Conservation (phyloP, 2,329 filamentous ascomycete species). For the Ceratocystis colombiana region DNA sequence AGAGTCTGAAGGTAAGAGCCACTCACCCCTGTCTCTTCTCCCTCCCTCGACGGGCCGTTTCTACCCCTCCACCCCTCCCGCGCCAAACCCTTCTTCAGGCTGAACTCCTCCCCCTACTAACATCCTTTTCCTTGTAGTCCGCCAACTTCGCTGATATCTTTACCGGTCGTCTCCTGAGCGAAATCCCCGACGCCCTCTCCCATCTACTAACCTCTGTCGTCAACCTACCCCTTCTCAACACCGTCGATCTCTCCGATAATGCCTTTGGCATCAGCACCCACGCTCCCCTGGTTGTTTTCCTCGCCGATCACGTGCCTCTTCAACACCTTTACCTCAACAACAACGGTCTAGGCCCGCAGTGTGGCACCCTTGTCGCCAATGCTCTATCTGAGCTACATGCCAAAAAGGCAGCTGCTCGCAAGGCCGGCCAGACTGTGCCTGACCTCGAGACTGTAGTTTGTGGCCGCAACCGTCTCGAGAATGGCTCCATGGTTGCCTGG, state of each 20-base stretch:
- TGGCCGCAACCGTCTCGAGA: constrained; percentile 89
- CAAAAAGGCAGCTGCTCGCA: constrained; percentile 70
- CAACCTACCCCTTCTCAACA: constrained; percentile 74
- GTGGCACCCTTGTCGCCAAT: constrained; percentile 79
- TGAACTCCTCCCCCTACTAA: neutral
- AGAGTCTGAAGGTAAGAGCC: constrained; percentile 56
- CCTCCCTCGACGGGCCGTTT: neutral
- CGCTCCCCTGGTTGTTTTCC: constrained; percentile 83
- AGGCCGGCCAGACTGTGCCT: constrained; percentile 61
- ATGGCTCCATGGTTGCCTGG: constrained; percentile 93
- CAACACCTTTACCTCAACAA: constrained; percentile 96
- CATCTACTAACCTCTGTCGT: constrained; percentile 77
- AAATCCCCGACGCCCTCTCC: constrained; percentile 84
- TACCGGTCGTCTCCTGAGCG: constrained; percentile 81
- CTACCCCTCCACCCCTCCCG: constrained; percentile 24
- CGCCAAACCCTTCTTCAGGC: neutral
- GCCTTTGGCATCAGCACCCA: constrained; percentile 94
- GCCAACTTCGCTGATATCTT: constrained; percentile 97
- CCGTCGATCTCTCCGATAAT: constrained; percentile 94
- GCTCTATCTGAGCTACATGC: constrained; percentile 72
- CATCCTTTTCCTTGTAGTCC: constrained; percentile 37
- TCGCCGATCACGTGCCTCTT: constrained; percentile 76
- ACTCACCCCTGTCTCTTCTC: constrained; percentile 10
- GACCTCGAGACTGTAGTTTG: constrained; percentile 94
- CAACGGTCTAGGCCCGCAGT: constrained; percentile 88